Evolutionary conservation across 1,139 yeast genomes (phyloP), one percentile per base, ranked within the genome.

Genomic region (Debaryomycetaceae sp.): DNA sequence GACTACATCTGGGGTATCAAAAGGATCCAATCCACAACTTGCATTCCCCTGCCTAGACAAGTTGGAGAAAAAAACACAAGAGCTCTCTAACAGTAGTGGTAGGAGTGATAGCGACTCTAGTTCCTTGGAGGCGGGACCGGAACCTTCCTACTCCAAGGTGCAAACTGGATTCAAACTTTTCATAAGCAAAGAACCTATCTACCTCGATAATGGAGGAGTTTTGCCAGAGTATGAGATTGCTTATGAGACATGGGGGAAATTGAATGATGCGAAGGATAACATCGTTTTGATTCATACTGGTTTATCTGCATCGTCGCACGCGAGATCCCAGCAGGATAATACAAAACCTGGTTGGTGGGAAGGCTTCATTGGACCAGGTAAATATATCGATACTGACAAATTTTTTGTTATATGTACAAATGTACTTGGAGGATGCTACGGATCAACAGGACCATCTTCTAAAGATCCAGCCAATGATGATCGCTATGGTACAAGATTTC

Each of bases 341-440:
- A 62, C 79, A 3, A 80, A 80, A 51, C 81, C 83, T 5, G 98
- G 98, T 8, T 90, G 98, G 98, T 90, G 98, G 98, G 97, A 90
- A 58, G 76, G 82, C 45, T 90, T 90, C 61, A 89, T 90, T 47
- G 98, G 98, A 0, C 86, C 96, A 0, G 93, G 85, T 5, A 75
- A 78, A 47, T 81, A 85, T 50, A 66, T 90, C 45, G 97, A 90
- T 59, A 90, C 97, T 1, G 69, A 86, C 55, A 85, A 84, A 62
- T 88, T 75, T 64, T 88, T 87, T 60, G 80, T 90, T 6, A 80
- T 90, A 3, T 90, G 98, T 66, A 88, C 97, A 2, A 90, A 90
- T 60, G 96, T 88, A 3, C 72, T 90, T 41, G 97, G 97, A 8
- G 96, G 97, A 1, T 90, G 98, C 63, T 90, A 85, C 63, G 98